Conservation (phyloP, 306 rosid species). For the Urtica urens region DNA sequence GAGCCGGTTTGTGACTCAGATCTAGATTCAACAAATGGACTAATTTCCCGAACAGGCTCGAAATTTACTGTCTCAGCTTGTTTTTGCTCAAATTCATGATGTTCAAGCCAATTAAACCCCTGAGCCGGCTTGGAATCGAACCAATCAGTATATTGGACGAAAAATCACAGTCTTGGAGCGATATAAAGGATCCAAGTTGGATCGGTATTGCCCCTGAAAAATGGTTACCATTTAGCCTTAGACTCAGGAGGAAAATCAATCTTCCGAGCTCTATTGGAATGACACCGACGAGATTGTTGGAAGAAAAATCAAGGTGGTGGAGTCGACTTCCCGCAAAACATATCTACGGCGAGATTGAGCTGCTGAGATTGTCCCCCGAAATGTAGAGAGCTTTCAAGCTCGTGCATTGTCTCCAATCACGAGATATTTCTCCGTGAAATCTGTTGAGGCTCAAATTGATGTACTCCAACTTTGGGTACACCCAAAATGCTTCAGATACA, state of each 20-base stretch:
- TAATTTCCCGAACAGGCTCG: constrained; percentile 16
- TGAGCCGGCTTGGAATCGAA: constrained; percentile 18
- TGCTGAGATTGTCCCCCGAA: constrained; percentile 19
- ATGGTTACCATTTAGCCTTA: constrained; percentile 10
- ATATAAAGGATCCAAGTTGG: constrained; percentile 16
- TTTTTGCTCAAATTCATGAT: constrained; percentile 27
- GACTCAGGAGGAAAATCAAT: neutral
- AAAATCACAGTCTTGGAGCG: constrained; percentile 17
- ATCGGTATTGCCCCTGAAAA: constrained; percentile 18
- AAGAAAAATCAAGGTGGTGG: constrained; percentile 21
- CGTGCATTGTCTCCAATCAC: constrained; percentile 16
- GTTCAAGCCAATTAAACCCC: constrained; percentile 18
- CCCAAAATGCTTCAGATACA: constrained; percentile 26
- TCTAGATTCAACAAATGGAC: constrained; percentile 22
- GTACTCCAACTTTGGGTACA: constrained; percentile 24
- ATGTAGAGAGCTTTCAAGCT: constrained; percentile 17
- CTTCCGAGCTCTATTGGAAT: constrained; percentile 16
- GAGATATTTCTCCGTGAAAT: constrained; percentile 22
- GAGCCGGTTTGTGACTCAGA: constrained; percentile 27
- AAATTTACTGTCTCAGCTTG: constrained; percentile 15
- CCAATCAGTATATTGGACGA: constrained; percentile 20
- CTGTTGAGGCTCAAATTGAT: constrained; percentile 25
- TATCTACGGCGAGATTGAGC: constrained; percentile 17
- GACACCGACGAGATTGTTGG: constrained; percentile 16
- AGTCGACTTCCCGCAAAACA: constrained; percentile 11